These are phyloP conservation scores for Vachellia collinsii DNA, from an alignment of 306 rosid species.

Conservation along the genomic window DNA sequence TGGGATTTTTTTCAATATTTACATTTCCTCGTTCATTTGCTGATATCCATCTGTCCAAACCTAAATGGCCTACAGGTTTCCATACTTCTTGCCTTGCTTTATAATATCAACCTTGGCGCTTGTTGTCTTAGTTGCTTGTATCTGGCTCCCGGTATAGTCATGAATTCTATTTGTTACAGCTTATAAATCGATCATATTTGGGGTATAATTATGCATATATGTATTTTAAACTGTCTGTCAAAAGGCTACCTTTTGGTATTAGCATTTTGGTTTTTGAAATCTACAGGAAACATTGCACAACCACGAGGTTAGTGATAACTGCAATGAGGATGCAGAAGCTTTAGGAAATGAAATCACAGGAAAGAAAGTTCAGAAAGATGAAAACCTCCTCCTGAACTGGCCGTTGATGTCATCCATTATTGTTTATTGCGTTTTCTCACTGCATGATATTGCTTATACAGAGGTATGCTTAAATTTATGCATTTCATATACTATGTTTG, in stretches of 20 bases:
- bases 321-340: constrained; percentile 43
- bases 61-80: constrained; percentile 41
- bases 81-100: constrained; percentile 50
- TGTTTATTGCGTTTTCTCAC: constrained; percentile 61
- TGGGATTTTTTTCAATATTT: background rate
- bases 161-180: background rate
- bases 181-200: background rate
- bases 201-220: background rate
- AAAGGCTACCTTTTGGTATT: background rate
- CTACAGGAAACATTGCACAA: constrained; percentile 86
- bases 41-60: background rate
- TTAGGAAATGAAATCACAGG: constrained; percentile 54
- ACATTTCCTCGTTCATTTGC: background rate
- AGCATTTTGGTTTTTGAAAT: background rate
- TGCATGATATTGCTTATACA: constrained; percentile 76
- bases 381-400: constrained; percentile 77
- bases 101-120: constrained; percentile 42
- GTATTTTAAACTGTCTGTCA: background rate
- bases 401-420: constrained; percentile 82
- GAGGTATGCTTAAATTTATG: constrained; percentile 54
- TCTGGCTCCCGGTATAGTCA: constrained; percentile 52
- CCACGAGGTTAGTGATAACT: constrained; percentile 37
- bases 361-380: constrained; percentile 33
- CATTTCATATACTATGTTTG: background rate
- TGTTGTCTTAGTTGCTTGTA: constrained; percentile 31